Base-by-base conservation (phyloP, 805 yeast species). In the Kurtzmaniella cleridarum region DNA sequence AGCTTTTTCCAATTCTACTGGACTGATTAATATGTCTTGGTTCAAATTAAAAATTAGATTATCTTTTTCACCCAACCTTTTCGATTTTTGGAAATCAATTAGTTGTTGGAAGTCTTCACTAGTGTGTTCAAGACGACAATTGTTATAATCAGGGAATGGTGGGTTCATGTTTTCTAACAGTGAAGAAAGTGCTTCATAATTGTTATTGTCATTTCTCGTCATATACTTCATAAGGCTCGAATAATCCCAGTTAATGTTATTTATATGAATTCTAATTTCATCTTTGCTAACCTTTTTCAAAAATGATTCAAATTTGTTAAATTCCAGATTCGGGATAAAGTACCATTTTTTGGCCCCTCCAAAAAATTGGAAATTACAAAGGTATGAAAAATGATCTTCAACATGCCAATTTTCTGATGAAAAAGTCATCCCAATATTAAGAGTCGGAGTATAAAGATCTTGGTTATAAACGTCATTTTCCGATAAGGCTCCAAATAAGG, bases 291-390 rank as follows among this genome's bases (percentile, higher is more conserved):
- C 18, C 16, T 36, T 24, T 14, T 40, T 36, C 2, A 71, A 31
- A 12, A 76, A 51, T 2, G 42, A 36, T 49, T 82, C 86, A 50
- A 74, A 81, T 40, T 70, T 71, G 2, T 56, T 68, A 38, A 70
- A 69, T 37, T 76, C 76, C 48, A 64, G 62, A 12, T 80, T 81
- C 0, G 82, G 74, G n/a, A 83, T 67, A 40, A 79, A 70, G 44
- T 77, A 80, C 85, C 87, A 79, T 14, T 74, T 49, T 49, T 72
- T 75, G 11, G 65, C 50, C 5, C 74, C 73, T 2, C 89, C 90
- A 35, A 66, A 46, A 45, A 77, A 78, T 34, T 71, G 75, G 44
- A 70, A 81, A 49, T 76, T 78, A 23, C 71, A 59, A 9, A 64
- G 51, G 32, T 78, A 77, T 2, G 81, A 54, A 54, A 74, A 76